Conservation (phyloP, 2,329 filamentous ascomycete species). For the Ascochyta clinopodiicola region DNA sequence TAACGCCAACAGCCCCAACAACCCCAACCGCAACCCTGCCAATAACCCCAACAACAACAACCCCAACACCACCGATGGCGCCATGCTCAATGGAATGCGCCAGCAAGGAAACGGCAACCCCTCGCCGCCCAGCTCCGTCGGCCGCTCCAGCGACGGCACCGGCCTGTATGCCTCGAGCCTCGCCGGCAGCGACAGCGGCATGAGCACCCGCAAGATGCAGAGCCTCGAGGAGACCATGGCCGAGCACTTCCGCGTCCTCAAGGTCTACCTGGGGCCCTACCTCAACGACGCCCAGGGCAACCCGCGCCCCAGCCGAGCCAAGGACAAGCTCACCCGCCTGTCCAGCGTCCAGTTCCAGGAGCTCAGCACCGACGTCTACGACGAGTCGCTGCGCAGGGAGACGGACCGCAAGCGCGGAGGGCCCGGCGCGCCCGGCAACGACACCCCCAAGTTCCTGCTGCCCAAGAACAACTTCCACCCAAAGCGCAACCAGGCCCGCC, state of each 20-base stretch:
- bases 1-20: too few species aligned
- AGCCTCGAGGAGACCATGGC: constrained; percentile 72
- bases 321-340: constrained; percentile 90
- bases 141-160: constrained; percentile 82
- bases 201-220: constrained; percentile 65
- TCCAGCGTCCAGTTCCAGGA: constrained; percentile 95
- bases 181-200: constrained; percentile 59
- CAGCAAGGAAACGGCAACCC: constrained; percentile 60
- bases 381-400: constrained; percentile 89
- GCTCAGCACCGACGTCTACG: constrained; percentile 95
- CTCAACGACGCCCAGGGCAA: constrained; percentile 77
- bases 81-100: constrained; percentile 61
- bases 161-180: constrained; percentile 63
- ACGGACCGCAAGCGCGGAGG: constrained; percentile 59
- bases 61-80: constrained; percentile 48
- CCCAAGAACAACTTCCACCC: constrained; percentile 93
- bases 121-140: constrained; percentile 88
- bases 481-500: constrained; percentile 96
- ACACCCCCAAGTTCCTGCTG: constrained; percentile 67
- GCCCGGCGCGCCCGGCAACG: constrained; percentile 56
- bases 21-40: constrained; percentile 33
- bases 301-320: constrained; percentile 82
- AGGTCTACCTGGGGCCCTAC: constrained; percentile 73
- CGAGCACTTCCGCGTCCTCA: constrained; percentile 83
- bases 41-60: constrained; percentile 45